Conservation (phyloP, 1,139 yeast genomes). For the Scheffersomyces insectosa region DNA sequence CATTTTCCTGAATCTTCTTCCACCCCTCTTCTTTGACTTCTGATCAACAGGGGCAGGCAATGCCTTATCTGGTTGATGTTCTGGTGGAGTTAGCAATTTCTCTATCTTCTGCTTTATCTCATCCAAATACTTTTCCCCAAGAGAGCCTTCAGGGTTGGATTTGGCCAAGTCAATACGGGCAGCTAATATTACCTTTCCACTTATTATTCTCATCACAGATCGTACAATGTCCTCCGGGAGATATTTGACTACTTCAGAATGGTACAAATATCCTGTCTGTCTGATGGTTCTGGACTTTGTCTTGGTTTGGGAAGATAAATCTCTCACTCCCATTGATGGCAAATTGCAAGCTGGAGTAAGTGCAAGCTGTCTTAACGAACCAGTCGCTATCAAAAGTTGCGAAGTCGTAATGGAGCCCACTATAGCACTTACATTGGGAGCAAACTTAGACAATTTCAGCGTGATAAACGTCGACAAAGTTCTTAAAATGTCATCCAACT, state of each 20-base stretch:
- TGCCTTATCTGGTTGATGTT: conserved; percentile 66
- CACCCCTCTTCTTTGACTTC: conserved; percentile 84
- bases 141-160: conserved; percentile 48
- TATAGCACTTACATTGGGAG: conserved; percentile 78
- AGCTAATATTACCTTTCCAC: conserved; percentile 80
- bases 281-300: conserved; percentile 39
- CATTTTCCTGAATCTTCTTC: conserved; percentile 73
- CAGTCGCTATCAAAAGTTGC: conserved; percentile 66
- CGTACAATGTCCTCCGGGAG: conserved; percentile 61
- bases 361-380: conserved; percentile 71
- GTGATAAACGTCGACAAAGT: conserved; percentile 58
- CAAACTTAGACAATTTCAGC: conserved; percentile 54
- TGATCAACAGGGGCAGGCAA: conserved; percentile 80
- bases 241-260: conserved; percentile 51
- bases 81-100: conserved; percentile 79
- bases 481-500: conserved; percentile 44
- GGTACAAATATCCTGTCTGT: conserved; percentile 66
- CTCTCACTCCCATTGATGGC: conserved; percentile 72
- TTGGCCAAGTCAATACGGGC: conserved; percentile 72
- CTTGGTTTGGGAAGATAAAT: conserved; percentile 37
- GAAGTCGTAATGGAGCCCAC: conserved; percentile 77
- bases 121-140: conserved; percentile 58
- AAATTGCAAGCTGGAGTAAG: conserved; percentile 81
- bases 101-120: conserved; percentile 68
- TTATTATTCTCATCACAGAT: conserved; percentile 74